Evolutionary conservation across 139 green algal species (phyloP).

Genomic region (Pycnococcus provasolii): DNA sequence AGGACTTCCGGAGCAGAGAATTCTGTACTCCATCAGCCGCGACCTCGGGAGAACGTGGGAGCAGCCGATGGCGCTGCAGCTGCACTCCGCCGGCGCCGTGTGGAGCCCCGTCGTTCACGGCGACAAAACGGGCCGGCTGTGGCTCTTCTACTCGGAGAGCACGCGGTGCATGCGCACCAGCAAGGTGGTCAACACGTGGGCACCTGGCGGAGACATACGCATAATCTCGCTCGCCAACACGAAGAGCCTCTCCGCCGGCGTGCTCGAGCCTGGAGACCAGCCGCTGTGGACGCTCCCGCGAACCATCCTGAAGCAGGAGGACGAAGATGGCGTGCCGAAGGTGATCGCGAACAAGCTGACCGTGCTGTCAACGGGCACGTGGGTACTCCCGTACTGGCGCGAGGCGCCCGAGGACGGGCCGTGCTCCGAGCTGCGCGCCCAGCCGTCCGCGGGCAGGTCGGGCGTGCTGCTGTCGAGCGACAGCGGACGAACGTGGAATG

Average conservation of each 20-base stretch:
- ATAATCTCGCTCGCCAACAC: background rate
- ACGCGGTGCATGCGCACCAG: conserved; percentile 1
- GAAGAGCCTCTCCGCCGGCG: background rate
- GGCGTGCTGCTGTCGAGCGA: conserved; percentile 11
- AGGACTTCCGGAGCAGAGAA: background rate
- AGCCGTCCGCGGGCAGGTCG: background rate
- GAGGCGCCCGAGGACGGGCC: background rate
- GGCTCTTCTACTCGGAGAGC: conserved; percentile 19
- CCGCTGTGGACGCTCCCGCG: conserved; percentile 2
- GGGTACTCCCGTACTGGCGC: conserved; percentile 14
- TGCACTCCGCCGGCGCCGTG: background rate
- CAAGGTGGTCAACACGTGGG: background rate
- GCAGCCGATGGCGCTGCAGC: background rate
- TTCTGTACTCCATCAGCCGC: background rate
- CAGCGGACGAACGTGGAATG: background rate
- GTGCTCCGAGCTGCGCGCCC: background rate
- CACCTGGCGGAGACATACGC: conserved; percentile 14
- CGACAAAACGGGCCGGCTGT: background rate
- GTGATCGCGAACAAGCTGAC: conserved; percentile 19
- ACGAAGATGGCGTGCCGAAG: conserved; percentile 5
- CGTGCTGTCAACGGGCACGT: conserved; percentile 5
- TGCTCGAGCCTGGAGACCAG: background rate
- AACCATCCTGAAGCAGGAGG: conserved; percentile 1
- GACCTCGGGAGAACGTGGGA: conserved; percentile 2
- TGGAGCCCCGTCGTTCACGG: conserved; percentile 17